A percentile compares a stretch with the other conserved stretches of the same genome.
phyloP scores from a whole-genome alignment of 2,329 filamentous ascomycete species.

The Penicillium oxalicum region DNA sequence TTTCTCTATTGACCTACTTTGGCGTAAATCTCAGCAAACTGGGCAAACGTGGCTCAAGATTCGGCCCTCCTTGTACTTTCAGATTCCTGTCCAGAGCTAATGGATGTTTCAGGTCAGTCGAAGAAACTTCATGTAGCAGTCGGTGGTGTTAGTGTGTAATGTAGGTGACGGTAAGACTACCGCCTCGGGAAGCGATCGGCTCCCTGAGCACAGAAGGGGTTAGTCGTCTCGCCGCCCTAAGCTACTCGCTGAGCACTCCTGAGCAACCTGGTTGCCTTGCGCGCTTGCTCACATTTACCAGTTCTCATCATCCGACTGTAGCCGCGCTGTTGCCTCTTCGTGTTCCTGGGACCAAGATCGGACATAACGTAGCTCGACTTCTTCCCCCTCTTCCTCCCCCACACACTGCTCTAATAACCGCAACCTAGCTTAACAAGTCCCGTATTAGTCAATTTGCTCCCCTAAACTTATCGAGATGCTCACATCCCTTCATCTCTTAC shows the following conservation, averaged over 20 bases:
- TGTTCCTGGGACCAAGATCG: background rate
- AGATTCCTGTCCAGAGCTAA: too few species aligned
- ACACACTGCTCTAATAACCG: background rate
- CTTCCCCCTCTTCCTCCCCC: background rate
- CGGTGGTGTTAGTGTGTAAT: too few species aligned
- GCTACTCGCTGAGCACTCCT: background rate
- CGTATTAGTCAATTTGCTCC: background rate
- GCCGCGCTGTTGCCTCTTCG: background rate
- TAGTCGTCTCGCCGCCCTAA: background rate
- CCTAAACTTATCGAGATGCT: background rate
- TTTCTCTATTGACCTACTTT: too few species aligned
- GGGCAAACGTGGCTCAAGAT: too few species aligned
- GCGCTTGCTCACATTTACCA: background rate
- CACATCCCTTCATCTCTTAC: background rate
- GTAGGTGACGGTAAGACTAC: too few species aligned
- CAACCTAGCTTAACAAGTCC: background rate
- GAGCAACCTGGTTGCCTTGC: background rate
- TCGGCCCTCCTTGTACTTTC: too few species aligned
- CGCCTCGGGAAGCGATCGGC: too few species aligned
- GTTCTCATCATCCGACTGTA: background rate
- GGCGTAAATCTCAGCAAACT: too few species aligned
- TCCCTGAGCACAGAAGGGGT: too few species aligned
- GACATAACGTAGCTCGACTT: background rate
- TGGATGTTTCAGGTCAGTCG: too few species aligned
- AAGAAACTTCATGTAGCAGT: too few species aligned